Base-by-base conservation (phyloP, 768 basidiomycete species). In the Cytidiella melzeri region DNA sequence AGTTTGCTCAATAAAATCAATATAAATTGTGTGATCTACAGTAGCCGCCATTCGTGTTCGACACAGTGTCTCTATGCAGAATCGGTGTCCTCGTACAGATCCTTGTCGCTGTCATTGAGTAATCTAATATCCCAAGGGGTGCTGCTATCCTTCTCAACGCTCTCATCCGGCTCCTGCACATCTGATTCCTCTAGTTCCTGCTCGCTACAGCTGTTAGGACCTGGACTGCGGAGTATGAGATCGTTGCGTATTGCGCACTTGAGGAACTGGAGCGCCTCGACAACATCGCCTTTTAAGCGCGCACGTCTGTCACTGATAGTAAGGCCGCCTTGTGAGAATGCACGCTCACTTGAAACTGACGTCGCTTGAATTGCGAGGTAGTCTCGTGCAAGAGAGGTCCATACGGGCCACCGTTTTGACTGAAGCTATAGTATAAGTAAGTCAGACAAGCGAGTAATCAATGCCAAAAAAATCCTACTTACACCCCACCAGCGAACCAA, bases 321-420 rank as follows among this genome's bases (percentile, higher is more conserved):
- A 49, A 59, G 55, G 11, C 56, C 51, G 20, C 51, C 55, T n/a
- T 45, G 51, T 0, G 56, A 60, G 50, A 61, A 61, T 7, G 57
- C 57, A 13, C 54, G 60, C 42, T 62, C 60, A 40, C 55, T 56
- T 7, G 56, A 59, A 7, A 62, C 61, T 3, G 57, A 61, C 5
- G 57, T 51, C 13, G 57, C 58, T 62, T 64, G 63, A 38, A 65
- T 58, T 9, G 65, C 51, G 3, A 63, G 55, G 38, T 61, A 64
- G 41, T 65, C 65, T 3, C 54, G 37, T 1, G 61, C 63, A 23
- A 67, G 55, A 21, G 59, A 55, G 10, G 49, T 57, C 65, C 65
- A 66, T 11, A 59, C 56, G 4, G 62, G 60, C 15, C 30, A 7
- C 47, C n/a, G n/a, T n/a, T n/a, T n/a, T n/a, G n/a, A n/a, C n/a